phyloP scores from a whole-genome alignment of 768 basidiomycete genomes.

The Xerocomellus chrysenteron region DNA sequence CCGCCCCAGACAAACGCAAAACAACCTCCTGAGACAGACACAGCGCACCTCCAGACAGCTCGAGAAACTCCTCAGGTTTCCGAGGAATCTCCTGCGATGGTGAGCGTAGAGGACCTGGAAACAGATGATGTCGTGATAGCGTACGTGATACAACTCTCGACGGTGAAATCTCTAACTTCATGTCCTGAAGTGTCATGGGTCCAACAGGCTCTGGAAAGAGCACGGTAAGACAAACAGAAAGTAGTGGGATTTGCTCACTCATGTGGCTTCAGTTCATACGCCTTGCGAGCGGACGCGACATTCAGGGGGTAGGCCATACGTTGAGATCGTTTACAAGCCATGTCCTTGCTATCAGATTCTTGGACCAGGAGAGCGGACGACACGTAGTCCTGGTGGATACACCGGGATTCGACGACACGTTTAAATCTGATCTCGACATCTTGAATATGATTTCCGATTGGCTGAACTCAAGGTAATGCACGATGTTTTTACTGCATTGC shows the following conservation, averaged over 20 bases:
- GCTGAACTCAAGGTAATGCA: constrained; percentile 1
- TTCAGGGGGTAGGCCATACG: constrained; percentile 1
- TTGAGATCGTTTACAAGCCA: constrained; percentile 12
- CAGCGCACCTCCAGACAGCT: background rate
- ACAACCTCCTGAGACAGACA: no score
- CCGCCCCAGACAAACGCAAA: background rate
- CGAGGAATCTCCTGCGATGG: background rate
- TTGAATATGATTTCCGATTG: background rate
- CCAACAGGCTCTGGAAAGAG: constrained; percentile 18
- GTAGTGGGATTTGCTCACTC: background rate
- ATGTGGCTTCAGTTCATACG: constrained; percentile 9
- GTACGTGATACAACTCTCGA: constrained; percentile 1
- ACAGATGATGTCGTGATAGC: constrained; percentile 11
- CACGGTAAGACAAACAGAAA: constrained; percentile 4
- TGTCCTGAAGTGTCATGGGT: constrained; percentile 15
- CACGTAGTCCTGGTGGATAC: constrained; percentile 25
- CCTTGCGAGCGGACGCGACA: background rate
- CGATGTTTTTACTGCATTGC: background rate
- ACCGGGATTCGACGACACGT: constrained; percentile 24
- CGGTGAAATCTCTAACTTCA: background rate
- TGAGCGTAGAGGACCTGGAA: background rate
- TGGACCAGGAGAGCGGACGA: background rate
- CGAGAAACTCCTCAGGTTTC: background rate
- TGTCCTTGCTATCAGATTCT: constrained; percentile 4
- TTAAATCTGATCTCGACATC: constrained; percentile 9